These are phyloP conservation scores for Phyllosticta ampelicida DNA, from an alignment of 2,329 filamentous ascomycete genomes.

Conservation along the genomic window DNA sequence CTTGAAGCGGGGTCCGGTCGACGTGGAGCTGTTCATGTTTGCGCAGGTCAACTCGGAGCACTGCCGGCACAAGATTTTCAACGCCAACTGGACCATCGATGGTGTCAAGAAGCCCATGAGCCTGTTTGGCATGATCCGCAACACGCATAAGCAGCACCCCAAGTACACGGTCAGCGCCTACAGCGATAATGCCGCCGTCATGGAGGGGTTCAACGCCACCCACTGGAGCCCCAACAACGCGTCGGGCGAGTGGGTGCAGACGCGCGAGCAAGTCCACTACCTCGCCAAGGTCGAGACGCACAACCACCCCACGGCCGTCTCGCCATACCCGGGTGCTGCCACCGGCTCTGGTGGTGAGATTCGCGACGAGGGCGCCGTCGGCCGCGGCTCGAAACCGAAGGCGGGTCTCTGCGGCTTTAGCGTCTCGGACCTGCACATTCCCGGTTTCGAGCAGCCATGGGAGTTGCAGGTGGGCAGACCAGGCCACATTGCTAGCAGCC, in stretches of 20 bases:
- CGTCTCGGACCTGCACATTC: constrained; percentile 88
- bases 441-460: constrained; percentile 74
- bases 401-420: constrained; percentile 87
- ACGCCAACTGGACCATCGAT: constrained; percentile 92
- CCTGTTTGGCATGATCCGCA: constrained; percentile 91
- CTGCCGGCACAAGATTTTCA: constrained; percentile 84
- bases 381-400: constrained; percentile 84
- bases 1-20: constrained; percentile 58
- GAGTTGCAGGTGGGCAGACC: constrained; percentile 85
- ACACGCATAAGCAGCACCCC: constrained; percentile 72
- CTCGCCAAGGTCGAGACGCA: constrained; percentile 95
- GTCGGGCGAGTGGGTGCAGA: constrained; percentile 79
- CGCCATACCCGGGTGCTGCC: constrained; percentile 83
- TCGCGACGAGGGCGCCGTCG: constrained; percentile 87
- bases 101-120: constrained; percentile 67
- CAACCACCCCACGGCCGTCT: constrained; percentile 94
- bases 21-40: constrained; percentile 98
- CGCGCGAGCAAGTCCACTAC: constrained; percentile 76
- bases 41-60: constrained; percentile 98
- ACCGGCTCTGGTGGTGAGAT: constrained; percentile 95
- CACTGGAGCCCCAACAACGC: constrained; percentile 83
- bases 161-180: constrained; percentile 88
- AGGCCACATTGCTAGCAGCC: constrained; percentile 79
- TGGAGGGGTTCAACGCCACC: constrained; percentile 59
- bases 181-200: constrained; percentile 93